These are phyloP conservation scores for Hypoxylon sp. DNA, from an alignment of 2,329 filamentous ascomycete species.

Conservation along the genomic window DNA sequence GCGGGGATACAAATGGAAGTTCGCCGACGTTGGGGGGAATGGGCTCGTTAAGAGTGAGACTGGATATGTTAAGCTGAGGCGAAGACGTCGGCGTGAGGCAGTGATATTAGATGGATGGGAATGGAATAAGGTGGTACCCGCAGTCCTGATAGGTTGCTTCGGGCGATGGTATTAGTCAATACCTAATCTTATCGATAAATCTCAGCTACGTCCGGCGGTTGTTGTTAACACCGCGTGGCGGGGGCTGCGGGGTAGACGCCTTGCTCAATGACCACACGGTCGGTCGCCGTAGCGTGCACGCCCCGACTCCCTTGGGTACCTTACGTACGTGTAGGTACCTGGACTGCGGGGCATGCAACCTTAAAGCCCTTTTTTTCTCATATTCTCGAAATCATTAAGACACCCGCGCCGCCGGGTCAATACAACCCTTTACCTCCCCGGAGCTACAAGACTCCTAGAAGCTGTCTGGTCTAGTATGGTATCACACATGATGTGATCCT, in stretches of 20 bases:
- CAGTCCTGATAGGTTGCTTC: neutral
- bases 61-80: neutral
- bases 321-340: no score
- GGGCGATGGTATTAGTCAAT: slow-evolving; percentile 23
- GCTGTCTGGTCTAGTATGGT: no score
- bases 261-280: no score
- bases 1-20: neutral
- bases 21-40: neutral
- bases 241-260: neutral
- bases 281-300: no score
- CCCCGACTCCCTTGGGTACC: no score
- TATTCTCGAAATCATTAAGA: no score
- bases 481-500: no score
- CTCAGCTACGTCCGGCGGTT: slow-evolving; percentile 9
- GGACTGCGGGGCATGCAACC: no score
- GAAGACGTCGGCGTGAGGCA: neutral
- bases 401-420: no score
- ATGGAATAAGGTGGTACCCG: slow-evolving; percentile 39
- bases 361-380: no score
- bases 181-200: slow-evolving; percentile 35
- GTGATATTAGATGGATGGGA: slow-evolving; percentile 24
- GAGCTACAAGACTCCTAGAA: no score
- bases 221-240: slow-evolving; percentile 1
- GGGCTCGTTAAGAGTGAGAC: neutral
- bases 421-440: no score